phyloP scores from a whole-genome alignment of 2,329 filamentous ascomycete species.

The Curvularia sp. region DNA sequence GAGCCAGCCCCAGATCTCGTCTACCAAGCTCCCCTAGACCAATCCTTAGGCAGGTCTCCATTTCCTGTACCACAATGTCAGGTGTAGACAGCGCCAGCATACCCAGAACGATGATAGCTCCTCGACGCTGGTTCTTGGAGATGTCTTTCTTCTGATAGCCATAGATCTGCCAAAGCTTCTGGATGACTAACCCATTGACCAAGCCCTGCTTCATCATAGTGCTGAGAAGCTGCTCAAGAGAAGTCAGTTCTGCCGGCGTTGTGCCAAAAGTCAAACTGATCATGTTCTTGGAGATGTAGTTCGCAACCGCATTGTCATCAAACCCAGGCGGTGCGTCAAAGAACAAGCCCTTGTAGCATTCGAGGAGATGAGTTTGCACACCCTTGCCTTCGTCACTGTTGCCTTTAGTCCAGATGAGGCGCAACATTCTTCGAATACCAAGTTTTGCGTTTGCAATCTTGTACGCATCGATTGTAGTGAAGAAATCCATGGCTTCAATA shows the following conservation, averaged over 20 bases:
- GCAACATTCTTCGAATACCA: conserved; percentile 93
- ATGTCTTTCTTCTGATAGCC: conserved; percentile 89
- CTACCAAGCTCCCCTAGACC: conserved; percentile 83
- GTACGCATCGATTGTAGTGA: conserved; percentile 93
- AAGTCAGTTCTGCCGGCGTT: conserved; percentile 92
- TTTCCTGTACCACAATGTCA: conserved; percentile 91
- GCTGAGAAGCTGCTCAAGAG: conserved; percentile 88
- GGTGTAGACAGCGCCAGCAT: conserved; percentile 95
- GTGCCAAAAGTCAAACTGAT: conserved; percentile 97
- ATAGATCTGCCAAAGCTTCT: conserved; percentile 97
- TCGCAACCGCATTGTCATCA: conserved; percentile 86
- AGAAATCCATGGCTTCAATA: conserved; percentile 98
- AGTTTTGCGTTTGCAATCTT: conserved; percentile 91
- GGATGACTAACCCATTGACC: conserved; percentile 83
- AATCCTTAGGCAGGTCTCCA: conserved; percentile 91
- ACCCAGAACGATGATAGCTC: conserved; percentile 93
- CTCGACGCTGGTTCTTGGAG: conserved; percentile 86
- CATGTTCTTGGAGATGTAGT: conserved; percentile 97
- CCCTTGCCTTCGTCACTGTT: conserved; percentile 99
- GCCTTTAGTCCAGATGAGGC: conserved; percentile 98
- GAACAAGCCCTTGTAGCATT: conserved; percentile 94
- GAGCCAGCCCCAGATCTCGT: conserved; percentile 84
- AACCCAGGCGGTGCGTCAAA: conserved; percentile 94
- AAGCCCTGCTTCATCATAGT: conserved; percentile 97
- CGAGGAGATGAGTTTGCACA: conserved; percentile 94